A percentile compares a stretch with the other conserved stretches of the same genome.
Evolutionary conservation across 805 yeast genomes (phyloP).

Genomic region (Spathaspora arborariae): DNA sequence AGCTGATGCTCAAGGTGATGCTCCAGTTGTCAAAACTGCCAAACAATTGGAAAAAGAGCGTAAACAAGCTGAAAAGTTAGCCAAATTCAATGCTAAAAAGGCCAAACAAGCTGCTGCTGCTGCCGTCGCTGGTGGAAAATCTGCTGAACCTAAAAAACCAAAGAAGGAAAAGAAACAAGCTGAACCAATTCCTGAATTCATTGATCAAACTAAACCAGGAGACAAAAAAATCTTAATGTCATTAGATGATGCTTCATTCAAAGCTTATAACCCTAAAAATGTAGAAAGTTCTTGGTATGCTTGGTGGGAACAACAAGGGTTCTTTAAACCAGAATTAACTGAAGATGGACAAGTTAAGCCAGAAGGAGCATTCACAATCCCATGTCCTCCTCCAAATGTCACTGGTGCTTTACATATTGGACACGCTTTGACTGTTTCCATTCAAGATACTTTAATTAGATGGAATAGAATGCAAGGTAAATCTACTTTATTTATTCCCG

Average conservation of each 20-base stretch:
- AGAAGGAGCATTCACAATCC: slow-evolving; percentile 83
- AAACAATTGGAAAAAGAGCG: slow-evolving; percentile 84
- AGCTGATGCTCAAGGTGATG: slow-evolving; percentile 2
- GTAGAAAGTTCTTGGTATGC: slow-evolving; percentile 97
- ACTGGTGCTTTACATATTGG: slow-evolving; percentile 99
- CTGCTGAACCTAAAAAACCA: slow-evolving; percentile 51
- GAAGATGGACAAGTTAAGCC: slow-evolving; percentile 72
- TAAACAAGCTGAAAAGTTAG: slow-evolving; percentile 82
- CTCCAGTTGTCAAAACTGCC: slow-evolving; percentile 49
- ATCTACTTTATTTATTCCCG: slow-evolving; percentile 89
- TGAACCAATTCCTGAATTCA: slow-evolving; percentile 79
- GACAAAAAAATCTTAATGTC: slow-evolving; percentile 86
- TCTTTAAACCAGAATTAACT: slow-evolving; percentile 81
- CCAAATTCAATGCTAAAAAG: slow-evolving; percentile 84
- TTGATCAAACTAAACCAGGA: slow-evolving; percentile 81
- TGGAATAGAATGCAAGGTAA: slow-evolving; percentile 97
- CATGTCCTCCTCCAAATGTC: slow-evolving; percentile 99
- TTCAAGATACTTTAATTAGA: slow-evolving; percentile 91
- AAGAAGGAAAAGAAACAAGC: slow-evolving; percentile 64
- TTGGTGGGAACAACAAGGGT: slow-evolving; percentile 92
- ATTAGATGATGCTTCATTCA: slow-evolving; percentile 87
- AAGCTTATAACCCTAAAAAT: slow-evolving; percentile 87
- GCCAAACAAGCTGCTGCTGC: slow-evolving; percentile 51
- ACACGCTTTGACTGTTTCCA: slow-evolving; percentile 92
- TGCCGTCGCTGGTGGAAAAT: background rate